Percentiles rank a stretch among this genome's conserved stretches.
Conservation (phyloP, 495 filamentous ascomycete genomes). For the Delitschia confertaspora region DNA sequence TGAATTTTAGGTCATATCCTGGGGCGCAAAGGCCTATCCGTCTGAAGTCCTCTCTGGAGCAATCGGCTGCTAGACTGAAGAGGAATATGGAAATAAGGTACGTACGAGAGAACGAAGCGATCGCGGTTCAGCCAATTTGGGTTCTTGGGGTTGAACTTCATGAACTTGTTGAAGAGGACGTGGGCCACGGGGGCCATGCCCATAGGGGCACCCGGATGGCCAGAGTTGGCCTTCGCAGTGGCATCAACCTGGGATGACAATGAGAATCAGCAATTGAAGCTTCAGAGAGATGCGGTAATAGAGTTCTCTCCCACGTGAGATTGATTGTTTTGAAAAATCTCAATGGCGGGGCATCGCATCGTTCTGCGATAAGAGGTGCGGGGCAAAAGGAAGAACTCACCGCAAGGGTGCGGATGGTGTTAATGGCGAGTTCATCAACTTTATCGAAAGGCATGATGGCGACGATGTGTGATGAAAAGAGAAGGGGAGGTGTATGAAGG, state of each 20-base stretch:
- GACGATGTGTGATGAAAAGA: conserved; percentile 13
- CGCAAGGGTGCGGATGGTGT: conserved; percentile 93
- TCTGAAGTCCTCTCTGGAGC: too few species aligned
- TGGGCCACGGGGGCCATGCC: conserved; percentile 96
- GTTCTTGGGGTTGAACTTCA: conserved; percentile 99
- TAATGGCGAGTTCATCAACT: conserved; percentile 80
- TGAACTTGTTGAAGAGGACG: conserved; percentile 97
- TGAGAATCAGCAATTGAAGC: conserved; percentile 32
- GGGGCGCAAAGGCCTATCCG: too few species aligned
- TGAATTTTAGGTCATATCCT: conserved; percentile 6
- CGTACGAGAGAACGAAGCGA: conserved; percentile 98
- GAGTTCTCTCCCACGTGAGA: neutral
- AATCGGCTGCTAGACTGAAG: too few species aligned
- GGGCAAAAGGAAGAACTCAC: conserved; percentile 46
- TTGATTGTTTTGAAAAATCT: conserved; percentile 10
- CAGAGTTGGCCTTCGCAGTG: conserved; percentile 88
- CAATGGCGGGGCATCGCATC: conserved; percentile 39
- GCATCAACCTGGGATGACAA: conserved; percentile 76
- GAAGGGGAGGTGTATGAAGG: conserved; percentile 6
- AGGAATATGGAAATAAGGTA: conserved; percentile 28
- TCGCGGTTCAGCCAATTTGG: conserved; percentile 94
- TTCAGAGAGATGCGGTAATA: conserved; percentile 17
- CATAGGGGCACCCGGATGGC: conserved; percentile 98
- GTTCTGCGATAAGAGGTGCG: conserved; percentile 28
- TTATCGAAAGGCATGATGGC: conserved; percentile 83